Conservation (phyloP, 2,329 filamentous ascomycete species). For the Thelonectria discophora region DNA sequence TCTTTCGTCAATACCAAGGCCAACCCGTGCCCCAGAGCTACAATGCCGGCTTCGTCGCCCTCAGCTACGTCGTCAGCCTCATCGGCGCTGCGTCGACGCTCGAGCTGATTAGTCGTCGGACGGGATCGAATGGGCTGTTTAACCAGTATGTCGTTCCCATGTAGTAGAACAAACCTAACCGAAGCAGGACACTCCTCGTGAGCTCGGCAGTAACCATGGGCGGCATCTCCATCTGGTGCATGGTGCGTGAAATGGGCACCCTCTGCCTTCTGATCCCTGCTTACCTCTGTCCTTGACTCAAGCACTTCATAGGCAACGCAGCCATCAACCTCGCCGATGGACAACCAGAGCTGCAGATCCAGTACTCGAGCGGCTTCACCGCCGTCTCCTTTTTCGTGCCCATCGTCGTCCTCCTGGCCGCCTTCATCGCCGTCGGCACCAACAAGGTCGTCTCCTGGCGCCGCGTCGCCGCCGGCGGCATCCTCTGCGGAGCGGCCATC, state of each 20-base stretch:
- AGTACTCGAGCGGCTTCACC: conserved; percentile 77
- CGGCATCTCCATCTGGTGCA: conserved; percentile 77
- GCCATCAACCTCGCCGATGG: conserved; percentile 77
- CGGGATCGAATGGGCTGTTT: conserved; percentile 71
- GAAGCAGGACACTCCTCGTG: conserved; percentile 65
- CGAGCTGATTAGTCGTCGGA: conserved; percentile 81
- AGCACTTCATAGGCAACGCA: conserved; percentile 74
- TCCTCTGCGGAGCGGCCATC: conserved; percentile 77
- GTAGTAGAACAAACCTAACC: background rate
- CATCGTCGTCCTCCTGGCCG: conserved; percentile 76
- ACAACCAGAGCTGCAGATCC: conserved; percentile 70
- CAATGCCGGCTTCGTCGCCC: conserved; percentile 69
- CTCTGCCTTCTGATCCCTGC: background rate
- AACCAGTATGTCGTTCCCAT: conserved; percentile 66
- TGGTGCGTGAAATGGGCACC: conserved; percentile 53
- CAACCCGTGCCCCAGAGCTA: conserved; percentile 60
- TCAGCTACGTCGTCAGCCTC: conserved; percentile 80
- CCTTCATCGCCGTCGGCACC: conserved; percentile 75
- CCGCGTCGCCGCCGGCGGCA: conserved; percentile 69
- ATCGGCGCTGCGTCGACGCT: conserved; percentile 82
- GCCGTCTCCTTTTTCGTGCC: conserved; percentile 83
- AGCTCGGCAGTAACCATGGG: conserved; percentile 76
- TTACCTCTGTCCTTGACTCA: conserved; percentile 11
- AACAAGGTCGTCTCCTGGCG: conserved; percentile 65
- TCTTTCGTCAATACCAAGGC: conserved; percentile 54